Evolutionary conservation across 805 yeast species (phyloP).

Genomic region (Wickerhamiella bombiphila): DNA sequence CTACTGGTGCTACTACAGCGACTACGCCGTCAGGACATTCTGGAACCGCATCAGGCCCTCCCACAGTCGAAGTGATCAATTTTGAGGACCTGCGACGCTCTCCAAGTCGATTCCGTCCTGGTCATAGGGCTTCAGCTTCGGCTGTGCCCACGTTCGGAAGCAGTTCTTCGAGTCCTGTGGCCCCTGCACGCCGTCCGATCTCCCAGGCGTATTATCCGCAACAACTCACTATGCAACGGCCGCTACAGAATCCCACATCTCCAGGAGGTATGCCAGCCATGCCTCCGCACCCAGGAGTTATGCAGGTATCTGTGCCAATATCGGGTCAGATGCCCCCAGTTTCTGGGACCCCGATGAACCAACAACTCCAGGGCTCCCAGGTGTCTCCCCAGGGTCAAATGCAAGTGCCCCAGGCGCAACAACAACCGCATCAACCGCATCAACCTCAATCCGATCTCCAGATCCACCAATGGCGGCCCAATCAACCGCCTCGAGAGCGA

Average conservation of each 20-base stretch:
- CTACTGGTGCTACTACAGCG: not conserved
- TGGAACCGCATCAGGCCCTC: too few species aligned
- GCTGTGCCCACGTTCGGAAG: constrained; percentile 14
- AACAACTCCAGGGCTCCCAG: constrained; percentile 6
- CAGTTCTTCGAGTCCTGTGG: constrained; percentile 3
- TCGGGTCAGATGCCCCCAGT: not conserved
- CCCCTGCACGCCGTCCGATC: constrained; percentile 6
- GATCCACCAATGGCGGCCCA: constrained; percentile 16
- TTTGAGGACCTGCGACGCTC: constrained; percentile 11
- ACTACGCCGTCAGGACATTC: too few species aligned
- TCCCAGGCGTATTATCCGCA: constrained; percentile 7
- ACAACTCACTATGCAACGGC: constrained; percentile 14
- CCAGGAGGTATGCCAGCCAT: constrained; percentile 38
- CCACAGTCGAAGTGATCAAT: constrained; percentile 14
- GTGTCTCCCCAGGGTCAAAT: not conserved
- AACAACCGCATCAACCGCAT: not conserved
- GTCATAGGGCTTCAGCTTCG: constrained; percentile 16
- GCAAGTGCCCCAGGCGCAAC: too few species aligned
- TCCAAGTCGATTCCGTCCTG: constrained; percentile 13
- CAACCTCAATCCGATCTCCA: constrained; percentile 8
- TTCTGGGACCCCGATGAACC: constrained; percentile 10
- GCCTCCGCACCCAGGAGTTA: constrained; percentile 5
- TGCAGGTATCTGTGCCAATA: constrained; percentile 10
- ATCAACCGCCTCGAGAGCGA: constrained; percentile 9
- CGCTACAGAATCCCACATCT: constrained; percentile 43